These are phyloP conservation scores for Aspergillus sp. DNA, from an alignment of 2,329 filamentous ascomycete species.

Conservation along the genomic window DNA sequence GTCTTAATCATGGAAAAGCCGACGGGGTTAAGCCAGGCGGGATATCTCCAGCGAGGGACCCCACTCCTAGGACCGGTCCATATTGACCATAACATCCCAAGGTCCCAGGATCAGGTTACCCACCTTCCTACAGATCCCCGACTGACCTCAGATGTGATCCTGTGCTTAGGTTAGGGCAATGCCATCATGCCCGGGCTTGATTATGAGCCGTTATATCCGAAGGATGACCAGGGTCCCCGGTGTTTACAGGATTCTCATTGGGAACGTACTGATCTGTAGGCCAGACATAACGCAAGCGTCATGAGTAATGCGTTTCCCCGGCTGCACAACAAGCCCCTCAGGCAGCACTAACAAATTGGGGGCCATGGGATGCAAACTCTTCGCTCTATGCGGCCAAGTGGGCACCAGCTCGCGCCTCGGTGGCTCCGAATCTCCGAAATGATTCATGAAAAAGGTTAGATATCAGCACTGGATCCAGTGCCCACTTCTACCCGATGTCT, in stretches of 20 bases:
- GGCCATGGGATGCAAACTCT: neutral
- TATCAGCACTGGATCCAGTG: neutral
- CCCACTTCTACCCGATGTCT: neutral
- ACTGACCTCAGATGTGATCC: neutral
- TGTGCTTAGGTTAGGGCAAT: neutral
- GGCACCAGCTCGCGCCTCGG: neutral
- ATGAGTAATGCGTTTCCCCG: neutral
- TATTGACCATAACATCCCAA: neutral
- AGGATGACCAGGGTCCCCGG: neutral
- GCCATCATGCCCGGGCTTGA: neutral
- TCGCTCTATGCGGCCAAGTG: neutral
- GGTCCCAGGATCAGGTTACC: neutral
- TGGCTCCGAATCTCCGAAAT: neutral
- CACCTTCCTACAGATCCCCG: neutral
- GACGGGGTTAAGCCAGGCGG: neutral
- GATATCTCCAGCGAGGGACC: neutral
- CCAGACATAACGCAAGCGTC: neutral
- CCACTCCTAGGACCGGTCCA: neutral
- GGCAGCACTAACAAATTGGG: neutral
- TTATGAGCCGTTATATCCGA: neutral
- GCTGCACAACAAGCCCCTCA: neutral
- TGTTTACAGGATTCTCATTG: neutral
- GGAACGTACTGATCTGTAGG: neutral
- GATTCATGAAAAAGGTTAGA: neutral
- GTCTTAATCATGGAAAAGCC: neutral